Conservation (phyloP, 2,329 filamentous ascomycete genomes). For the Endoconidiophora laricicola region DNA sequence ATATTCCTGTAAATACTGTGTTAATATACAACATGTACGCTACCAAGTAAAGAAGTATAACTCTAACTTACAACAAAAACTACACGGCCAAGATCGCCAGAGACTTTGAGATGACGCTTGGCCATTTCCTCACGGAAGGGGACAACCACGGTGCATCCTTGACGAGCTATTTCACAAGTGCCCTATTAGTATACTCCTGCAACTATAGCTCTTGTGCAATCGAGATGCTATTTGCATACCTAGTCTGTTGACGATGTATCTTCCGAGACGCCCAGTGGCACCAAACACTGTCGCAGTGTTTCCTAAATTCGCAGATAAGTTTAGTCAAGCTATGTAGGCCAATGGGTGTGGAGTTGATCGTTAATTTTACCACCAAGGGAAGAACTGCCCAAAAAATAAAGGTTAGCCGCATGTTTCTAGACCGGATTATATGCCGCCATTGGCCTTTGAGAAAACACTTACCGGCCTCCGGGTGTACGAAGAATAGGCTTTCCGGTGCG, state of each 20-base stretch:
- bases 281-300: conserved; percentile 97
- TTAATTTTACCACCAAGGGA: conserved; percentile 59
- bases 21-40: background rate
- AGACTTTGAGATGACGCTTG: conserved; percentile 89
- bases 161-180: conserved; percentile 42
- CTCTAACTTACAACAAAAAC: conserved; percentile 53
- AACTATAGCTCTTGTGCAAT: conserved; percentile 1
- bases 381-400: conserved; percentile 38
- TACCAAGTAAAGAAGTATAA: background rate
- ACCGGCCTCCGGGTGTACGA: conserved; percentile 79
- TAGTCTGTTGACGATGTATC: conserved; percentile 93
- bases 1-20: conserved; percentile 50
- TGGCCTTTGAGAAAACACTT: conserved; percentile 20
- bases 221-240: conserved; percentile 29
- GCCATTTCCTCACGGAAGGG: conserved; percentile 95
- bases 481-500: conserved; percentile 92
- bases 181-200: background rate
- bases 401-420: conserved; percentile 17
- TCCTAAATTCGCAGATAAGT: conserved; percentile 31
- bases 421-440: background rate
- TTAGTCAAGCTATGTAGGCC: background rate
- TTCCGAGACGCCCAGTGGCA: conserved; percentile 84
- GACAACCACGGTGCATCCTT: conserved; percentile 86
- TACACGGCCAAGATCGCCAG: conserved; percentile 84
- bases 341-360: background rate